Percentiles rank a stretch among this genome's conserved stretches.
Conservation (phyloP, 768 basidiomycete species). For the Suillus decipiens region DNA sequence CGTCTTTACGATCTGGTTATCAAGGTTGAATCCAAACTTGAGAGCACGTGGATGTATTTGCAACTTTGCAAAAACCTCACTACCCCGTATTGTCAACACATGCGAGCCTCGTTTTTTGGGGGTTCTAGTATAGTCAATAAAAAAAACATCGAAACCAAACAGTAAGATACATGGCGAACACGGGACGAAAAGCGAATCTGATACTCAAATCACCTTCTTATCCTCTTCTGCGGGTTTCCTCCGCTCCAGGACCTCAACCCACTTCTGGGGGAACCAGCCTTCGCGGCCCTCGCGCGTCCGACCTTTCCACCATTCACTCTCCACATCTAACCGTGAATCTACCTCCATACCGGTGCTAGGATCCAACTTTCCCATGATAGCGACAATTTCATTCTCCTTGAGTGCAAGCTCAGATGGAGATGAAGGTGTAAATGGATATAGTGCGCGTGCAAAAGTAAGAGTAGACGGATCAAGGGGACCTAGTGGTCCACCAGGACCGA, state of each 20-base stretch:
- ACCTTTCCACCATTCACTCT: conserved; percentile 93
- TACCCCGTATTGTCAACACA: not conserved
- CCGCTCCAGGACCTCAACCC: conserved; percentile 73
- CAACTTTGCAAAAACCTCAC: not conserved
- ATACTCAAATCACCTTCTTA: conserved; percentile 42
- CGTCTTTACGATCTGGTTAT: too few relatives aligned
- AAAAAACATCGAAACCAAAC: conserved; percentile 2
- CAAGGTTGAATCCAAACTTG: not conserved
- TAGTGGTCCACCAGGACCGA: conserved; percentile 27
- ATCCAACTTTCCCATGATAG: conserved; percentile 81
- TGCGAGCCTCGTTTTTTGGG: not conserved
- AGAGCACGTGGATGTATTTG: not conserved
- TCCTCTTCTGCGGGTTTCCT: conserved; percentile 35
- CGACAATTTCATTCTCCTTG: conserved; percentile 90
- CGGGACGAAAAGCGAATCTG: not conserved
- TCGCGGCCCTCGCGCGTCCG: conserved; percentile 88
- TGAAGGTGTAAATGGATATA: conserved; percentile 75
- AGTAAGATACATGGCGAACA: not conserved
- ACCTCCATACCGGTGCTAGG: conserved; percentile 68
- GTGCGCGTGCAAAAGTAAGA: conserved; percentile 81
- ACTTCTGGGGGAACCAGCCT: conserved; percentile 94
- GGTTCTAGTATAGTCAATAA: not conserved
- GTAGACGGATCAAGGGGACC: conserved; percentile 76
- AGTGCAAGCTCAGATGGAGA: conserved; percentile 79
- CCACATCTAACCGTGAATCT: conserved; percentile 59